Evolutionary conservation across 164 flowering plant species (phyloP), one percentile per base, ranked within the genome.

Genomic region (Magnolia sinica): DNA sequence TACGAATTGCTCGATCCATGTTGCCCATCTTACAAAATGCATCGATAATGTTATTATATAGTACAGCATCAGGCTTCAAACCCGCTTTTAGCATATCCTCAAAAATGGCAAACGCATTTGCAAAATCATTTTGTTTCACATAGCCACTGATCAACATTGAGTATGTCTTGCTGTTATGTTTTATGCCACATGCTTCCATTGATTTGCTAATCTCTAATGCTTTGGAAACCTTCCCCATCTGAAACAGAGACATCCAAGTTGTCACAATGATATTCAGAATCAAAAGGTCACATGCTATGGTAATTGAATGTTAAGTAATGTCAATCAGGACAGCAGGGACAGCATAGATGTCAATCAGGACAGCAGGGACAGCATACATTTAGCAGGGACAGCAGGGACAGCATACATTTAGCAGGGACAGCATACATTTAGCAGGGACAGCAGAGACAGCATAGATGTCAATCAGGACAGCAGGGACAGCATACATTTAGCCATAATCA

Each of bases 11-110:
- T 73, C 98, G 94, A 73, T 92, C 98, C 90, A 90, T 88, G 87
- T 88, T 96, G 64, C 96, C 97, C 98, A 94, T 94, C 76, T 94
- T 96, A 85, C 98, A 94, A 74, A 96, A 96, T 81, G 98, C 99
- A 29, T 80, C 85, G 69, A 96, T 88, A 24, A 96, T 89, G 80
- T 91, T 94, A 84, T 96, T 96, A 80, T 92, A 96, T 19, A 96
- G 94, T 55, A 96, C 88, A 75, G 87, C 92, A 86, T 96, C 99
- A 20, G 96, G 98, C 80, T 91, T 91, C 76, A 96, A 79, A 73
- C 98, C 99, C 77, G 85, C 94, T 69, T 83, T 82, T 18, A 94
- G 70, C 65, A 91, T 85, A 83, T 96, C 97, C 81, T 96, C 99
- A 79, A 91, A 94, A 73, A 96, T 77, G 31, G 99, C 89, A 85